phyloP scores from a whole-genome alignment of 2,329 filamentous ascomycete genomes.

The Coniochaeta sp. region DNA sequence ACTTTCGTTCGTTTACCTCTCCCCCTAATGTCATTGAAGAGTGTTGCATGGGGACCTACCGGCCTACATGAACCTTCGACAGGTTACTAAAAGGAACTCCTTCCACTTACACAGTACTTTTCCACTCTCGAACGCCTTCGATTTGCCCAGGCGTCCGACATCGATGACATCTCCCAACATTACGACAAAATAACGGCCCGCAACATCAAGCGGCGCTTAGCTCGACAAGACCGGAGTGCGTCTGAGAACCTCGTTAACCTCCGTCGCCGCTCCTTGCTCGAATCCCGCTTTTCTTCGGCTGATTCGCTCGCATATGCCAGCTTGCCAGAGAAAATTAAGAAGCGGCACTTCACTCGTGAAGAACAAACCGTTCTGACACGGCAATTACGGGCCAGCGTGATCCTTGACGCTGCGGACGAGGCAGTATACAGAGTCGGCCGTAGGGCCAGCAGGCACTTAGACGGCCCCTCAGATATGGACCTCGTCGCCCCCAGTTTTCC shows the following conservation, averaged over 20 bases:
- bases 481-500: slow-evolving; percentile 16
- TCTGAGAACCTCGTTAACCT: slow-evolving; percentile 23
- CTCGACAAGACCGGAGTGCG: slow-evolving; percentile 17
- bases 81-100: slow-evolving; percentile 10
- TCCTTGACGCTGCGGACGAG: slow-evolving; percentile 41
- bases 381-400: slow-evolving; percentile 31
- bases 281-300: slow-evolving; percentile 34
- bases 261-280: slow-evolving; percentile 21
- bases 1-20: slow-evolving; percentile 9
- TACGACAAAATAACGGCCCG: slow-evolving; percentile 25
- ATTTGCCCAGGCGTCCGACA: slow-evolving; percentile 43
- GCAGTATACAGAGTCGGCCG: slow-evolving; percentile 42
- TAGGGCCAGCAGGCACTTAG: slow-evolving; percentile 26
- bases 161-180: slow-evolving; percentile 26
- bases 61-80: background rate
- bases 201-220: slow-evolving; percentile 20
- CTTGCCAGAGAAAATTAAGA: slow-evolving; percentile 65
- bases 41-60: background rate
- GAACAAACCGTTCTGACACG: slow-evolving; percentile 58
- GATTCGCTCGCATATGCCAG: slow-evolving; percentile 63
- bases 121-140: slow-evolving; percentile 64
- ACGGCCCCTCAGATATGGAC: slow-evolving; percentile 17
- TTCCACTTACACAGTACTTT: slow-evolving; percentile 51
- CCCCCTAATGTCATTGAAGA: background rate
- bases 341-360: slow-evolving; percentile 67